Evolutionary conservation across 495 filamentous ascomycete genomes (phyloP).

Genomic region (Penicillium coffeae): DNA sequence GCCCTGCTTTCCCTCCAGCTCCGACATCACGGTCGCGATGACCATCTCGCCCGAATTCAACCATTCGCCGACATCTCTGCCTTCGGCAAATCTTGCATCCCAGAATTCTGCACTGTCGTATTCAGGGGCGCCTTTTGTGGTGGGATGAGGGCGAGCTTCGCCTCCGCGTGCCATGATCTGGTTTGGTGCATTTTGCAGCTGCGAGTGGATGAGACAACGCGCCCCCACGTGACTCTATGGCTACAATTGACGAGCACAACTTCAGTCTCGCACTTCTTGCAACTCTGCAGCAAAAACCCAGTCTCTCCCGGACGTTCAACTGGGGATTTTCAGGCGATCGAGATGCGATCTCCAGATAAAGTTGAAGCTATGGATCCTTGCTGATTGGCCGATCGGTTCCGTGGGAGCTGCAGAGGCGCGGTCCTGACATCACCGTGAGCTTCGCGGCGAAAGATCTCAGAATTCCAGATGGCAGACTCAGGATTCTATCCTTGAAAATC

Average conservation of each 20-base stretch:
- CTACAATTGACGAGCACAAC: too few relatives aligned
- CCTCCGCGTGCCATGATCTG: conserved; percentile 7
- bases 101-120: conserved; percentile 40
- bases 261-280: too few relatives aligned
- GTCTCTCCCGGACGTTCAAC: background rate
- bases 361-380: background rate
- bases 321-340: background rate
- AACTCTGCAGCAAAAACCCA: too few relatives aligned
- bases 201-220: too few relatives aligned
- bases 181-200: too few relatives aligned
- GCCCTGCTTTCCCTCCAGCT: conserved; percentile 18
- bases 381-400: conserved; percentile 20
- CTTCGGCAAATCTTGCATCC: conserved; percentile 38
- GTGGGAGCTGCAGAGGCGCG: conserved; percentile 2
- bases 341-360: conserved; percentile 1
- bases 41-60: conserved; percentile 37
- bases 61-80: conserved; percentile 43
- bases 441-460: too few relatives aligned
- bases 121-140: conserved; percentile 32
- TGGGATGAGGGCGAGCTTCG: conserved; percentile 18
- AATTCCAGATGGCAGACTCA: too few relatives aligned
- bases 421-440: conserved; percentile 20
- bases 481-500: too few relatives aligned
- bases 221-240: too few relatives aligned
- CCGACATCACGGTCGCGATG: conserved; percentile 26